Percentiles rank a stretch among this genome's conserved stretches.
These are phyloP conservation scores for Rosa rugosa DNA, from an alignment of 306 rosid genomes.

Conservation along the genomic window DNA sequence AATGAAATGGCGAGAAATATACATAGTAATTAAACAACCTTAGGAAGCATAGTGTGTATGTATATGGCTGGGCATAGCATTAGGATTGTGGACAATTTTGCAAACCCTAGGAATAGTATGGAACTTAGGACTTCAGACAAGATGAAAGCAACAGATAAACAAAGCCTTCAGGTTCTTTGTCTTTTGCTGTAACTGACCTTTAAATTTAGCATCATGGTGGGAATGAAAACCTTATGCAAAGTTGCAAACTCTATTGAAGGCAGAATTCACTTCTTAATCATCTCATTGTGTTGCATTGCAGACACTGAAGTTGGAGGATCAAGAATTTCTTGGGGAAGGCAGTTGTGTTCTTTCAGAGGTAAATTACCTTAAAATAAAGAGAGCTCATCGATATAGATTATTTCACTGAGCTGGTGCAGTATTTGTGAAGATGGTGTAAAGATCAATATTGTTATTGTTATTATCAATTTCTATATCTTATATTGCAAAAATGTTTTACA, in stretches of 20 bases:
- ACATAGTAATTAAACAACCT: not conserved
- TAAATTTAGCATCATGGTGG: no score
- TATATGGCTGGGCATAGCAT: no score
- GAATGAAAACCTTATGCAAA: no score
- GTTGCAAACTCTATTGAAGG: no score
- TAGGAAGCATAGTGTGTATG: no score
- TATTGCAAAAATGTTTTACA: not conserved
- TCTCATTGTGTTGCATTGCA: conserved; percentile 32
- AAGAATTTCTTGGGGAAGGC: conserved; percentile 83
- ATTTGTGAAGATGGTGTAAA: not conserved
- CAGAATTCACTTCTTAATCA: no score
- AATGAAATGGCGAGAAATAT: not conserved
- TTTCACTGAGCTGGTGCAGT: not conserved
- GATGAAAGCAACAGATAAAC: no score
- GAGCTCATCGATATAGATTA: not conserved
- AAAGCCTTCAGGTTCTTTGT: no score
- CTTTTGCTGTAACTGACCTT: no score
- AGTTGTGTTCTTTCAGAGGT: conserved; percentile 81
- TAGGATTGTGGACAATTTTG: no score
- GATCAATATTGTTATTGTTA: not conserved
- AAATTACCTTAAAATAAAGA: conserved; percentile 17
- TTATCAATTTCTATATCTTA: not conserved
- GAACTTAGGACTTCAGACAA: no score
- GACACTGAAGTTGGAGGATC: conserved; percentile 65
- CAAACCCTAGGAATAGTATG: no score